These are phyloP conservation scores for Penstemon newberryi DNA, from an alignment of 257 asterid genomes.

Conservation along the genomic window DNA sequence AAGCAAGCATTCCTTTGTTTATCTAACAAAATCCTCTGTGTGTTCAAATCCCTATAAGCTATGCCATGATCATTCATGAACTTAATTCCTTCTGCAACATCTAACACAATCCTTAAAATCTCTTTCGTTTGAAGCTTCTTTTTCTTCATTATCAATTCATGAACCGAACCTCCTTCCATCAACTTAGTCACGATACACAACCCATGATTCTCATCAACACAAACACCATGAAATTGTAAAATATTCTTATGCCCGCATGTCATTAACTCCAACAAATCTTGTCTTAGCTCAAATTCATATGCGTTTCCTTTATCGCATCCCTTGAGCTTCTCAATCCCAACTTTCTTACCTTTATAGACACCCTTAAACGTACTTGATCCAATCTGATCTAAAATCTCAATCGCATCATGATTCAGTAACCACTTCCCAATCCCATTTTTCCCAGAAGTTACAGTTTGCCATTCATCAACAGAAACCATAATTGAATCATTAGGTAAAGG, in stretches of 20 bases:
- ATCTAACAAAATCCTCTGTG: constrained; percentile 79
- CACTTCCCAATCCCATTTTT: constrained; percentile 66
- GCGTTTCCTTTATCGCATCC: constrained; percentile 96
- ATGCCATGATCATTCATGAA: constrained; percentile 94
- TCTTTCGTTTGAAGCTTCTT: constrained; percentile 79
- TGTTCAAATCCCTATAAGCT: constrained; percentile 81
- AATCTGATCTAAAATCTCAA: constrained; percentile 70
- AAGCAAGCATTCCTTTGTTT: constrained; percentile 87
- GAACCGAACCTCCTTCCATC: constrained; percentile 90
- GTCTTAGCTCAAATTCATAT: constrained; percentile 76
- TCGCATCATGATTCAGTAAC: constrained; percentile 62
- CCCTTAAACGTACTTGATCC: constrained; percentile 83
- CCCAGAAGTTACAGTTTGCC: constrained; percentile 90
- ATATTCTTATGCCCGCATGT: constrained; percentile 86
- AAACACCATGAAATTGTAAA: constrained; percentile 77
- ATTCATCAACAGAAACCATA: constrained; percentile 79
- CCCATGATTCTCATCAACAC: constrained; percentile 78
- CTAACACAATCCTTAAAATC: constrained; percentile 60
- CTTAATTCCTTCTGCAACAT: constrained; percentile 85
- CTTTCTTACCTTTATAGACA: constrained; percentile 67
- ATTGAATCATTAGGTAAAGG: constrained; percentile 71
- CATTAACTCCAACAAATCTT: constrained; percentile 84
- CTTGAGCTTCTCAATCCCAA: constrained; percentile 80
- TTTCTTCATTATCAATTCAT: constrained; percentile 67
- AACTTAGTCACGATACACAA: constrained; percentile 83